These are phyloP conservation scores for Thyridium curvatum DNA, from an alignment of 2,329 filamentous ascomycete genomes.

Conservation along the genomic window DNA sequence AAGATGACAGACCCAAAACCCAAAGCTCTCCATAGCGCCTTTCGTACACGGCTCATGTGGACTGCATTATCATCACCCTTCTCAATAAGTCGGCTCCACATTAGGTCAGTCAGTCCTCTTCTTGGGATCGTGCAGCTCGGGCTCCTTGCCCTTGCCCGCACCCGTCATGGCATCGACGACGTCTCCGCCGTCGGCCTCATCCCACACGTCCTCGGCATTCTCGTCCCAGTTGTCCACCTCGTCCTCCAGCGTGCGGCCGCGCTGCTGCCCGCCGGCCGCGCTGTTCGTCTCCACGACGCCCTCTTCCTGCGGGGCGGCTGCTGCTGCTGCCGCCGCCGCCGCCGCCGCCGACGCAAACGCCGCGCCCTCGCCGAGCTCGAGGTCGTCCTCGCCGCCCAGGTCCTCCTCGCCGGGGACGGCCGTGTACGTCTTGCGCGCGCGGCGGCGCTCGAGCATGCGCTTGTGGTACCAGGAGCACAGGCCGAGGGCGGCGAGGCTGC, in stretches of 20 bases:
- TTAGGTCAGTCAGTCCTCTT: slow-evolving; percentile 19
- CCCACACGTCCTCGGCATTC: slow-evolving; percentile 58
- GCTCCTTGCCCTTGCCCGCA: slow-evolving; percentile 8
- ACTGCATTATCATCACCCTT: too few relatives aligned
- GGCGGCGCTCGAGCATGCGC: slow-evolving; percentile 85
- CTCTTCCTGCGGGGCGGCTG: slow-evolving; percentile 46
- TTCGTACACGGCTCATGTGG: too few relatives aligned
- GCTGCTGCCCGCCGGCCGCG: slow-evolving; percentile 13
- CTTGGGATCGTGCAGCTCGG: slow-evolving; percentile 10
- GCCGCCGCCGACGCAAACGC: slow-evolving; percentile 21
- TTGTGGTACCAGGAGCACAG: slow-evolving; percentile 90
- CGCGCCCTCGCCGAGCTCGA: slow-evolving; percentile 67
- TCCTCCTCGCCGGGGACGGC: slow-evolving; percentile 62
- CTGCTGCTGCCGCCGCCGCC: too few relatives aligned
- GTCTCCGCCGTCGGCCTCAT: slow-evolving; percentile 38
- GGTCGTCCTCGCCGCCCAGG: slow-evolving; percentile 52
- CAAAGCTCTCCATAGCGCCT: too few relatives aligned
- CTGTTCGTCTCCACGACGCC: slow-evolving; percentile 41
- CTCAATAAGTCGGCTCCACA: neutral
- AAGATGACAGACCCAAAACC: too few relatives aligned
- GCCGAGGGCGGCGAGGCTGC: slow-evolving; percentile 64
- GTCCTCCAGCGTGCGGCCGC: slow-evolving; percentile 55
- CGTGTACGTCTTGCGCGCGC: slow-evolving; percentile 66
- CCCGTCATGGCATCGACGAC: slow-evolving; percentile 9
- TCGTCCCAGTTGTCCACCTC: slow-evolving; percentile 95